Percentiles rank a stretch among this genome's conserved stretches.
Evolutionary conservation across 352 stramenopile species (phyloP).

Genomic region (Aphanomyces euteiches): DNA sequence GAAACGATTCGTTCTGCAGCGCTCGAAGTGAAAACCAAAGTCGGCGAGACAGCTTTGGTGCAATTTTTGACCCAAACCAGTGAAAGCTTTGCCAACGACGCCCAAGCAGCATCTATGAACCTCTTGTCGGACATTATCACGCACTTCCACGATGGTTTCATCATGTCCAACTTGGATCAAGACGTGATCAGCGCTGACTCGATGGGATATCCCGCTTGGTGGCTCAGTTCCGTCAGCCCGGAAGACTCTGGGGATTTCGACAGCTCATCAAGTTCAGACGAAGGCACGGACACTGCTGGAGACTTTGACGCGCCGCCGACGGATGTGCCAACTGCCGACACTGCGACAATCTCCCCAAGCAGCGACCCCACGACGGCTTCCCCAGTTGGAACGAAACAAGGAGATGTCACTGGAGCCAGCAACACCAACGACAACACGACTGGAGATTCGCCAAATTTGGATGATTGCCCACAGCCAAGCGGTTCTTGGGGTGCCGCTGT

Average conservation of each 20-base stretch:
- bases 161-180: conserved; percentile 53
- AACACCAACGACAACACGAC: no score
- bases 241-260: conserved; percentile 49
- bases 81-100: conserved; percentile 46
- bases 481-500: background rate
- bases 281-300: background rate
- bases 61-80: conserved; percentile 55
- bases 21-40: conserved; percentile 37
- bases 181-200: conserved; percentile 45
- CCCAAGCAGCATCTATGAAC: conserved; percentile 51
- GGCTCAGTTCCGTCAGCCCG: conserved; percentile 51
- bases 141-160: conserved; percentile 75
- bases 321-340: background rate
- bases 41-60: conserved; percentile 46
- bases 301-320: background rate
- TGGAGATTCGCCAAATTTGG: no score
- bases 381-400: background rate
- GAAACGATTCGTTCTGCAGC: background rate
- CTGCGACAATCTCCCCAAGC: no score
- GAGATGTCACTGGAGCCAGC: no score
- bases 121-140: conserved; percentile 68
- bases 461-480: no score
- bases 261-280: background rate
- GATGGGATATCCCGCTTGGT: conserved; percentile 83
- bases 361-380: background rate